Conservation (phyloP, 306 rosid genomes). For the Ceratonia siliqua region DNA sequence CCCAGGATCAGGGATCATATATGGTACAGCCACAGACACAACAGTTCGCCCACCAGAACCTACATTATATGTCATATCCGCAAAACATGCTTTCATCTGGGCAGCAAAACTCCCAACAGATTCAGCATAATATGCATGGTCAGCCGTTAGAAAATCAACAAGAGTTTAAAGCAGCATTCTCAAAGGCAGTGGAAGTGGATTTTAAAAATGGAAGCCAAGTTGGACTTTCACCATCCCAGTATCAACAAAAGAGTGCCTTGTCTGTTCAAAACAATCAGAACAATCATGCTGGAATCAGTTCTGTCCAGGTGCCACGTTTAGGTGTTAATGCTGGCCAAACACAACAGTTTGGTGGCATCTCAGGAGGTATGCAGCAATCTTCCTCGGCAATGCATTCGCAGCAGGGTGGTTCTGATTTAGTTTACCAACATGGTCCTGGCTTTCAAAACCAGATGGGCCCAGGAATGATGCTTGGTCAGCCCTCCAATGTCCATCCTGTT, state of each 20-base stretch:
- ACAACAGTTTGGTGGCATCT: constrained; percentile 58
- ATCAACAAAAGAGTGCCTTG: constrained; percentile 61
- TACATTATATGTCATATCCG: constrained; percentile 74
- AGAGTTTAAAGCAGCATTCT: constrained; percentile 48
- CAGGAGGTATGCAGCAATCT: constrained; percentile 59
- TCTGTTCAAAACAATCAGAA: constrained; percentile 59
- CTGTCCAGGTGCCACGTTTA: constrained; percentile 59
- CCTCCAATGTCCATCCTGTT: constrained; percentile 57
- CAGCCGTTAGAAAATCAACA: constrained; percentile 66
- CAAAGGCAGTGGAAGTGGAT: constrained; percentile 65
- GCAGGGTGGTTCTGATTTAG: constrained; percentile 61
- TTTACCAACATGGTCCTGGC: constrained; percentile 65
- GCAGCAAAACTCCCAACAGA: constrained; percentile 59
- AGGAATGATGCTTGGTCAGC: constrained; percentile 63
- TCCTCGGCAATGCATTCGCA: constrained; percentile 60
- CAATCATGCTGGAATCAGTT: constrained; percentile 49
- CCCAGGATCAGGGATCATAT: constrained; percentile 61
- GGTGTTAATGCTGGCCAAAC: constrained; percentile 62
- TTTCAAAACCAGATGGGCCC: constrained; percentile 73
- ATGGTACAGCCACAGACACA: constrained; percentile 60
- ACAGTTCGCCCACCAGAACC: constrained; percentile 62
- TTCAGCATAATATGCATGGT: constrained; percentile 54
- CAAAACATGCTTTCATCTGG: constrained; percentile 57
- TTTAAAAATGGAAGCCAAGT: constrained; percentile 69
- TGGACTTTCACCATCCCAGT: constrained; percentile 74